phyloP scores from a whole-genome alignment of 176 grass and related monocot species.

The Saccharum officinarum region DNA sequence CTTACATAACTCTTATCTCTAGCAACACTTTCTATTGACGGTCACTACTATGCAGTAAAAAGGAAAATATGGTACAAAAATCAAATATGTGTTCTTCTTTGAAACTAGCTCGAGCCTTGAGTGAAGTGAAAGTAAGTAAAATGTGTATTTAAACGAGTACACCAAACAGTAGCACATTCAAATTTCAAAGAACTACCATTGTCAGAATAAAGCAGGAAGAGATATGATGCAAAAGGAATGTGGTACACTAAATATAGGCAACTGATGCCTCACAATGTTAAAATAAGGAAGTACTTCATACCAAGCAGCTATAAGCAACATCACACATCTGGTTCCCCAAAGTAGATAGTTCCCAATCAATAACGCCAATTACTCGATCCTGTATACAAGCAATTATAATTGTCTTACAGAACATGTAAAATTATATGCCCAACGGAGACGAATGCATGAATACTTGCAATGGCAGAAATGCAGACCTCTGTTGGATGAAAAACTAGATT shows the following conservation, averaged over 20 bases:
- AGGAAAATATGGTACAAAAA: not conserved
- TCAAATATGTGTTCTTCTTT: not conserved
- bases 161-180: not conserved
- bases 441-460: conserved; percentile 2
- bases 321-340: conserved; percentile 99
- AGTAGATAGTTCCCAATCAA: conserved; percentile 99
- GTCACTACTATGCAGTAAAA: not conserved
- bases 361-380: conserved; percentile 89
- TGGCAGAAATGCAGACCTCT: conserved; percentile 57
- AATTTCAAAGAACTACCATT: not conserved
- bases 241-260: not conserved
- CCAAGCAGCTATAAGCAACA: conserved; percentile 89
- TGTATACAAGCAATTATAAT: conserved; percentile 37
- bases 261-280: not conserved
- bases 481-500: conserved; percentile 93
- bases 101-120: not conserved
- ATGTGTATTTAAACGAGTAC: not conserved
- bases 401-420: conserved; percentile 2
- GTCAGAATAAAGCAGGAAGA: not conserved
- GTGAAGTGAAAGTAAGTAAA: not conserved
- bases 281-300: conserved; percentile 34
- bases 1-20: not conserved
- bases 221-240: not conserved
- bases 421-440: not conserved
- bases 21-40: not conserved